Evolutionary conservation across 805 yeast genomes (phyloP), one percentile per base, ranked within the genome.

Genomic region (Saccharomycopsis babjevae): DNA sequence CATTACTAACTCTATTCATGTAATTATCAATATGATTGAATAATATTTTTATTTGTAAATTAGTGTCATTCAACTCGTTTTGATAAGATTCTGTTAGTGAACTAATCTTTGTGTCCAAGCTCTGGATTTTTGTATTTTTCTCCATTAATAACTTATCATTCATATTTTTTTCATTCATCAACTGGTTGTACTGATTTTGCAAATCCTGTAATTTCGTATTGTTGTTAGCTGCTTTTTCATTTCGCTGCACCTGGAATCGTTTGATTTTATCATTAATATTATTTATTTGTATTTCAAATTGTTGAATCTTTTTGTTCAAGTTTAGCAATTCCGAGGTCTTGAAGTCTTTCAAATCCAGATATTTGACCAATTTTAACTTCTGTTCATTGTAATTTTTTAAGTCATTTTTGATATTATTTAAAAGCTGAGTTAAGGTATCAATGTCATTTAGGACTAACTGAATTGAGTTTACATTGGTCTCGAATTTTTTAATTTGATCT

Each of bases 211-310:
- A 71, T 61, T 72, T 74, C 46, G 67, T 68, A 55, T 72, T 73
- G 57, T 73, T 73, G 54, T 72, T 74, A 16, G 65, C 62, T 25
- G 68, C 71, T 59, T 72, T 74, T 50, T 74, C 75, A 18, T 66
- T 72, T 16, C 76, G 74, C 59, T 74, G 79, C 7, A 69, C 69
- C 34, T 70, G 69, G 5, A 76, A 67, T 59, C 76, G 73, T 6
- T 62, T 67, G 2, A 74, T 73, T 63, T 77, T 78, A 30, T 77
- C 81, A 59, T 73, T 77, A 13, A 72, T 70, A 62, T 71, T 74
- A 46, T 72, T 68, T 28, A 77, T 69, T 64, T 78, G 81, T 59
- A 77, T 69, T 34, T 69, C 68, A 3, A 74, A 61, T 60, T 76
- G 73, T 61, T 73, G 77, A 7, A 73, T 72, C 59, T 76, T 76